Evolutionary conservation across 2,329 filamentous ascomycete genomes (phyloP), one percentile per base, ranked within the genome.

Genomic region (Akanthomyces muscarius): DNA sequence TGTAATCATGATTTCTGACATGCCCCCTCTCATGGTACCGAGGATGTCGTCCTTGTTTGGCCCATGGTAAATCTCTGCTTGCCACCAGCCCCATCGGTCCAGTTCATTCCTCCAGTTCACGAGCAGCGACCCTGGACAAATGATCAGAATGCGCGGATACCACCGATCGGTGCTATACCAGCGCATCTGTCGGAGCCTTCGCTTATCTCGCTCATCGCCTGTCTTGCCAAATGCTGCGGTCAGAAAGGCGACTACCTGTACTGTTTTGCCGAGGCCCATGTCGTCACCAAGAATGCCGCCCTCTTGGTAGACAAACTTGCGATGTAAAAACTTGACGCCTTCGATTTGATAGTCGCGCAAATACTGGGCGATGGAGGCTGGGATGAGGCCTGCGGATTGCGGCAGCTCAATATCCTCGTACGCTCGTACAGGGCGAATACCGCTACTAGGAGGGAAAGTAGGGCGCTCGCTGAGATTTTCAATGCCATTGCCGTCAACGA

Each of bases 211-310:
- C 72, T 93, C 89, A 69, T 97, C 94, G 0, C 88, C 94, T 0
- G 90, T 96, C 77, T 99, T 99, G 8, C 95, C 95, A 72, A 97
- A 99, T 0, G 92, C 93, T 1, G 88, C 92, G 0, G 92, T 91
- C 25, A 99, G 79, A 67, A 99, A 98, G 0, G 93, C 90, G 63
- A 92, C 95, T 30, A 99, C 91, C 74, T 99, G 95, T 2, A 99
- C 91, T 0, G 95, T 99, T 76, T 99, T 99, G 0, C 95, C 95
- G 38, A 99, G 76, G 23, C 95, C 95, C 95, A 99, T 99, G 71
- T 99, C 95, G 71, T 99, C 95, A 3, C 94, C 93, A 0, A 99
- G 81, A 25, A 99, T 90, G 1, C 90, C 92, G 1, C 95, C 95
- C 68, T 89, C 89, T 71, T 99, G 95, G 67, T 91, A 94, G 4